A percentile compares a stretch with the other conserved stretches of the same genome.
These are phyloP conservation scores for Solanum stenotomum DNA, from an alignment of 257 asterid species.

Conservation along the genomic window DNA sequence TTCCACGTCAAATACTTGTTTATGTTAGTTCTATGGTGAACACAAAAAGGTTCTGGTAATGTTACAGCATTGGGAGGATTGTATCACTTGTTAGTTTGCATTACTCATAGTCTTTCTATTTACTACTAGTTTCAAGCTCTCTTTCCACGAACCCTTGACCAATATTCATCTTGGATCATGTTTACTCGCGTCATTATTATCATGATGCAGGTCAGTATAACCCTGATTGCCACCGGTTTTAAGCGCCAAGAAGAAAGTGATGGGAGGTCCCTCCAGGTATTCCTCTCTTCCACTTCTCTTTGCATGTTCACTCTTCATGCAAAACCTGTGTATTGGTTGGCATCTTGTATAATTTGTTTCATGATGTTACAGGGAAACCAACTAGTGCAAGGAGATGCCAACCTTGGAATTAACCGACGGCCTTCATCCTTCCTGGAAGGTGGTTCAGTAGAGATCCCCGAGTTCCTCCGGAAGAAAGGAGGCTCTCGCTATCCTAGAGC, in stretches of 20 bases:
- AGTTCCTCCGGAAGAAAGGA: conserved; percentile 86
- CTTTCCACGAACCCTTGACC: not conserved
- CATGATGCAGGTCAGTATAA: conserved; percentile 65
- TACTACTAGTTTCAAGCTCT: not conserved
- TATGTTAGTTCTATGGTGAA: not conserved
- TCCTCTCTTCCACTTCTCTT: not conserved
- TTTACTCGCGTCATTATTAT: not conserved
- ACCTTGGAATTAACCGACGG: conserved; percentile 47
- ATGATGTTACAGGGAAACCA: conserved; percentile 51
- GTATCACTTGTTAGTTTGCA: not conserved
- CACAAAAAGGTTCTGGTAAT: not conserved
- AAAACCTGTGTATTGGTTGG: not conserved
- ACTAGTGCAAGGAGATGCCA: conserved; percentile 47
- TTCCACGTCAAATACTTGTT: not conserved
- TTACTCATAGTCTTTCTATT: not conserved
- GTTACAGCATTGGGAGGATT: not conserved
- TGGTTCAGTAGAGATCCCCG: conserved; percentile 74
- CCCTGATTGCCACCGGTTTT: conserved; percentile 91
- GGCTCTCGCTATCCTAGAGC: conserved; percentile 83
- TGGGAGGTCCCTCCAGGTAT: conserved; percentile 62
- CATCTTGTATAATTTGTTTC: not conserved
- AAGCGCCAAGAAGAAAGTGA: conserved; percentile 86
- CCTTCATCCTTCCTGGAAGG: conserved; percentile 70
- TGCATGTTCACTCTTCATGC: not conserved
- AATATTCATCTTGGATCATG: not conserved